These are phyloP conservation scores for Fusarium haematococcum DNA, from an alignment of 2,329 filamentous ascomycete species.

Conservation along the genomic window DNA sequence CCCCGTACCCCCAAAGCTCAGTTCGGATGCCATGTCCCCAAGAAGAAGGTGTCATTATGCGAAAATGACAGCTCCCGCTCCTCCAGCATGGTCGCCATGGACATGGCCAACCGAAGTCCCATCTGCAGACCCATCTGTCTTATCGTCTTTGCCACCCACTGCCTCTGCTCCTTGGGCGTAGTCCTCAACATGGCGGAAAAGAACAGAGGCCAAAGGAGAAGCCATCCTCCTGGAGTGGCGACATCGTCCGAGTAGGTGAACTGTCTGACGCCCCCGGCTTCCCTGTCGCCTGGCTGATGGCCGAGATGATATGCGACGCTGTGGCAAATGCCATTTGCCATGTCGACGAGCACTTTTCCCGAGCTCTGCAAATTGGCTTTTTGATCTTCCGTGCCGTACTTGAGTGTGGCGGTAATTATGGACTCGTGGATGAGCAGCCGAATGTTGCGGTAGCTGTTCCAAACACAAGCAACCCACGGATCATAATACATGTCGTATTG, in stretches of 20 bases:
- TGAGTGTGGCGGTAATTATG: slow-evolving; percentile 25
- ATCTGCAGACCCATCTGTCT: slow-evolving; percentile 28
- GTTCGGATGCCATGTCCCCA: slow-evolving; percentile 33
- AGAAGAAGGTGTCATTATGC: slow-evolving; percentile 23
- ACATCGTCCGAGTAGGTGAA: not conserved
- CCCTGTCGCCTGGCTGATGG: not conserved
- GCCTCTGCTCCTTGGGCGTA: slow-evolving; percentile 12
- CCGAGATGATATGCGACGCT: slow-evolving; percentile 37
- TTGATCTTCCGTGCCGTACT: slow-evolving; percentile 15
- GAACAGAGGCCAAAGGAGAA: slow-evolving; percentile 37
- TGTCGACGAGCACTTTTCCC: not conserved
- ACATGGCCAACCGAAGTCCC: slow-evolving; percentile 33
- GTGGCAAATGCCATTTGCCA: slow-evolving; percentile 34
- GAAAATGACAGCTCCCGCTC: slow-evolving; percentile 32
- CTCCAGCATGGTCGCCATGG: slow-evolving; percentile 33
- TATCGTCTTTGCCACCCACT: slow-evolving; percentile 29
- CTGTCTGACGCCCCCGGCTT: not conserved
- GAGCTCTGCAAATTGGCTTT: slow-evolving; percentile 16
- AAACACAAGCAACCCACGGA: slow-evolving; percentile 34
- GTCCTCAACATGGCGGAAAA: slow-evolving; percentile 31
- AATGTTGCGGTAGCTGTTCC: slow-evolving; percentile 38
- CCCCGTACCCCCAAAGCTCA: not conserved
- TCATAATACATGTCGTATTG: slow-evolving; percentile 31
- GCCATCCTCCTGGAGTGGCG: slow-evolving; percentile 22
- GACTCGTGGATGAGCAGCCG: slow-evolving; percentile 35